phyloP scores from a whole-genome alignment of 495 filamentous ascomycete genomes.

The Penicillium riverlandense region DNA sequence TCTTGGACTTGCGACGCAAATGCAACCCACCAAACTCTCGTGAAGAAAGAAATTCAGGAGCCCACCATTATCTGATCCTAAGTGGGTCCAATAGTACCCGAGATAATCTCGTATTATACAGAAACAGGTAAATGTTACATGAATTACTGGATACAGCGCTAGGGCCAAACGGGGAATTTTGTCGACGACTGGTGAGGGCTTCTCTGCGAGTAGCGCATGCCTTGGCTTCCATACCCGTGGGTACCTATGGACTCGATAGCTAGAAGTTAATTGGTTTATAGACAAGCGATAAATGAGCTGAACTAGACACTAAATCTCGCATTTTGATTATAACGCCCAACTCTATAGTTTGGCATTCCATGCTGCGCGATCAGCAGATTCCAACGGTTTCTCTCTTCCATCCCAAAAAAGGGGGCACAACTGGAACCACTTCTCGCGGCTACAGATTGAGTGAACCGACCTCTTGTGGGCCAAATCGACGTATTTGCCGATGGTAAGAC shows the following conservation, averaged over 20 bases:
- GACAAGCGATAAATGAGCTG: background rate
- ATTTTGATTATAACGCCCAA: background rate
- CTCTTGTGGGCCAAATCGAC: conserved; percentile 57
- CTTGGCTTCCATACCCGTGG: background rate
- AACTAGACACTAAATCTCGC: background rate
- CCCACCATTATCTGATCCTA: conserved; percentile 5
- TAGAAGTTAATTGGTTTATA: background rate
- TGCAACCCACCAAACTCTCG: background rate
- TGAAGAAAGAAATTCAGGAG: conserved; percentile 1
- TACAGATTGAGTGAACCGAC: conserved; percentile 46
- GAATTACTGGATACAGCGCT: too few species aligned
- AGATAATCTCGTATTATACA: background rate
- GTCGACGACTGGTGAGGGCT: background rate
- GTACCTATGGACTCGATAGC: too few species aligned
- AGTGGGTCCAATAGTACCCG: background rate
- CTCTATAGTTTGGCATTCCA: conserved; percentile 42
- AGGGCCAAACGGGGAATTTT: background rate
- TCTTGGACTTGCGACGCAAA: background rate
- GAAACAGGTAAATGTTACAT: too few species aligned
- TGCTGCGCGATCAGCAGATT: conserved; percentile 39
- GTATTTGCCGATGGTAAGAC: conserved; percentile 52
- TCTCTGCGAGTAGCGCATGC: too few species aligned
- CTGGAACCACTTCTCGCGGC: conserved; percentile 56
- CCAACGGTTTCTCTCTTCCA: conserved; percentile 34
- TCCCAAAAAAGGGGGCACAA: conserved; percentile 50